Percentiles rank a stretch among this genome's conserved stretches.
phyloP scores from a whole-genome alignment of 208 protist species.

The Perkinsela sp. region DNA sequence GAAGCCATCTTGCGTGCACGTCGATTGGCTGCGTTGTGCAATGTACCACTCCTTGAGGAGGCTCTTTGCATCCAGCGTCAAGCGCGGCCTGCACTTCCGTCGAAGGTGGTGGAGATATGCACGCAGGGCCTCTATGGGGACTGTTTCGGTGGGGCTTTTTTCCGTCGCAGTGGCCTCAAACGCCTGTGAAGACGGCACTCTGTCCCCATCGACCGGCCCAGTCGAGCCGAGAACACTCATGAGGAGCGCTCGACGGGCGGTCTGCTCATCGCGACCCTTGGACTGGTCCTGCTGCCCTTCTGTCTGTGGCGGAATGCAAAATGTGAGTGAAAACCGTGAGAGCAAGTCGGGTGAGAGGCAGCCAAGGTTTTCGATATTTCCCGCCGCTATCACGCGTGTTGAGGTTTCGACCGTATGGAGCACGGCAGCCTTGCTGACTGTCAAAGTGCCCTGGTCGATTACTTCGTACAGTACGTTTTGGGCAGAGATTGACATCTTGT shows the following conservation, averaged over 20 bases:
- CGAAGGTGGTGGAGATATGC: background rate
- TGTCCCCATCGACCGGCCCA: background rate
- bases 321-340: background rate
- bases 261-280: background rate
- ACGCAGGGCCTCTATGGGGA: background rate
- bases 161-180: background rate
- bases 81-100: background rate
- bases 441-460: constrained; percentile 97
- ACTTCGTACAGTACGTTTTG: constrained; percentile 94
- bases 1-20: background rate
- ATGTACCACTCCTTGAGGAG: background rate
- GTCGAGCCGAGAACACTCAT: background rate
- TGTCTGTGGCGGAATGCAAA: background rate
- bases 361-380: constrained; percentile 25
- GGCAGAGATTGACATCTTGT: constrained; percentile 84
- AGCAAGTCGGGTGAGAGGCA: background rate
- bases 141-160: background rate
- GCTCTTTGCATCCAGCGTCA: background rate
- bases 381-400: constrained; percentile 85
- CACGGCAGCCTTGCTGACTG: constrained; percentile 89
- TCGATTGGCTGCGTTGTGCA: background rate
- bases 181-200: background rate
- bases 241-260: background rate
- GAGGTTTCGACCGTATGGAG: constrained; percentile 83
- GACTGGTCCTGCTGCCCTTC: background rate